A percentile compares a stretch with the other conserved stretches of the same genome.
phyloP scores from a whole-genome alignment of 2,329 filamentous ascomycete species.

The Ploettnerulaceae sp. region DNA sequence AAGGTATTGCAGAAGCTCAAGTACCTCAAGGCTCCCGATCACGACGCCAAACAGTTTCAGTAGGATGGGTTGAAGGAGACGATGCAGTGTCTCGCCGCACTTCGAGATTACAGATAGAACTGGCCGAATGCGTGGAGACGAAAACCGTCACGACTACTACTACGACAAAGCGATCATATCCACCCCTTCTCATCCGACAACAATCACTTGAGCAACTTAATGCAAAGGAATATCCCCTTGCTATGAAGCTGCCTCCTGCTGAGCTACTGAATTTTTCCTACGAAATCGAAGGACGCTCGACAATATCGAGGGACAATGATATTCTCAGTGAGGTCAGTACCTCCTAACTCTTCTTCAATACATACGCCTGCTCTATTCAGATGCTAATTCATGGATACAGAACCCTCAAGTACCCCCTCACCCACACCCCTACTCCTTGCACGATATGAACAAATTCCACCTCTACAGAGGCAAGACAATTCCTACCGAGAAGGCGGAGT shows the following conservation, averaged over 20 bases:
- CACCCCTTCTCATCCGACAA: conserved; percentile 75
- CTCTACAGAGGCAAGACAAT: background rate
- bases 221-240: conserved; percentile 84
- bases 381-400: background rate
- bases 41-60: conserved; percentile 27
- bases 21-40: conserved; percentile 21
- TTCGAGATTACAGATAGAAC: conserved; percentile 42
- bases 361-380: background rate
- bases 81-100: conserved; percentile 23
- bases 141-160: conserved; percentile 85
- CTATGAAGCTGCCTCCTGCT: conserved; percentile 73
- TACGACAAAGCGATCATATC: conserved; percentile 78
- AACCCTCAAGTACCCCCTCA: background rate
- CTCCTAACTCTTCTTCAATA: background rate
- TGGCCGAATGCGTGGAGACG: conserved; percentile 62
- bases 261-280: conserved; percentile 75
- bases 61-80: conserved; percentile 29
- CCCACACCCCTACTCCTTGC: background rate
- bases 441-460: background rate
- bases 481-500: conserved; percentile 7
- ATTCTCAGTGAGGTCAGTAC: background rate
- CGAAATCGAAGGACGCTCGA: conserved; percentile 53
- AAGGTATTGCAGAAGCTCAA: conserved; percentile 20
- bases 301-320: conserved; percentile 13
- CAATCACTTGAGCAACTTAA: conserved; percentile 63